phyloP scores from a whole-genome alignment of 176 grass and related monocot species.

The Zizania latifolia region DNA sequence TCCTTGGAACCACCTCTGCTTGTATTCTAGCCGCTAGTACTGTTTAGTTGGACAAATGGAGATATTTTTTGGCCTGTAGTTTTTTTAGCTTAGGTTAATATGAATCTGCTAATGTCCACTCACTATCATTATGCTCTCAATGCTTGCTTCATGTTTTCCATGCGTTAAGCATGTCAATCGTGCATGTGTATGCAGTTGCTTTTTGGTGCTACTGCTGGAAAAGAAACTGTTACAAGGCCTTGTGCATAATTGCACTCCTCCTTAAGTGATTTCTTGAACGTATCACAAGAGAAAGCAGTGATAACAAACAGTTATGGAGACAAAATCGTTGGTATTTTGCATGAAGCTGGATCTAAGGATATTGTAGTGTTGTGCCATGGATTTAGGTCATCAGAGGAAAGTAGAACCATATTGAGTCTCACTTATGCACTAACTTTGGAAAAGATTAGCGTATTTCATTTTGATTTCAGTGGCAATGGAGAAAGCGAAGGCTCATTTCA shows the following conservation, averaged over 20 bases:
- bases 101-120: no score
- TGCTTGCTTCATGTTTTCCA: not conserved
- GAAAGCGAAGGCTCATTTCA: conserved; percentile 82
- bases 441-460: conserved; percentile 58
- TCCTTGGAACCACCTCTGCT: not conserved
- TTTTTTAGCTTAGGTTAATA: no score
- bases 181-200: conserved; percentile 53
- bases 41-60: no score
- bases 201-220: conserved; percentile 39
- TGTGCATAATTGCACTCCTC: conserved; percentile 35
- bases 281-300: conserved; percentile 56
- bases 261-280: conserved; percentile 30
- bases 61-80: no score
- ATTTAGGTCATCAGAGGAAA: conserved; percentile 80
- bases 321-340: conserved; percentile 62
- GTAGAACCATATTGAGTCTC: conserved; percentile 57
- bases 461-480: conserved; percentile 81
- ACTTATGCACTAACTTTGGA: conserved; percentile 51
- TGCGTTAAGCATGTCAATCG: conserved; percentile 27
- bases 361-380: conserved; percentile 84
- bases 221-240: conserved; percentile 18
- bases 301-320: conserved; percentile 60
- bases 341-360: conserved; percentile 63
- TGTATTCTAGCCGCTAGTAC: not conserved
- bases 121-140: conserved; percentile 9